Evolutionary conservation across 78 protist species (phyloP).

Genomic region (Isochrysis galbana): DNA sequence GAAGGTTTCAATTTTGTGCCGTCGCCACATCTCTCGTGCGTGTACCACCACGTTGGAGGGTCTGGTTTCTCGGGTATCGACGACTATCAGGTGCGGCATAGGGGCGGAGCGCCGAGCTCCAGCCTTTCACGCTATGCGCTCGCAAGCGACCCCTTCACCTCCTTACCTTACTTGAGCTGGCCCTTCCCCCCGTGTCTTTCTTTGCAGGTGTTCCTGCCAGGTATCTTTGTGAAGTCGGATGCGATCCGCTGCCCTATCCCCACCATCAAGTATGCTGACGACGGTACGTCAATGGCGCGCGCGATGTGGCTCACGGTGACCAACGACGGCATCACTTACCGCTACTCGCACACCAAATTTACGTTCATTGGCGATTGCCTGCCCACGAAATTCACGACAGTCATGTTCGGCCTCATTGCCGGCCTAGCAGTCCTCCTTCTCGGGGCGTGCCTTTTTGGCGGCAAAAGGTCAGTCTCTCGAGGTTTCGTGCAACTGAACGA

Average conservation of each 20-base stretch:
- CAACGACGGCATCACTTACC: not conserved
- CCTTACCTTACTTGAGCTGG: too few relatives aligned
- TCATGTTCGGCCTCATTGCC: not conserved
- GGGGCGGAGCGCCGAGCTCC: too few relatives aligned
- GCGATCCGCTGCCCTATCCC: not conserved
- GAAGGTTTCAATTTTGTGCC: not conserved
- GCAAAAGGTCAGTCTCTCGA: not conserved
- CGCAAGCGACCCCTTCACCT: too few relatives aligned
- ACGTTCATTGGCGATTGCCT: not conserved
- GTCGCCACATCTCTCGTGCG: not conserved
- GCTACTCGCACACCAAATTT: not conserved
- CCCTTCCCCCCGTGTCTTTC: too few relatives aligned
- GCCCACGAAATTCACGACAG: not conserved
- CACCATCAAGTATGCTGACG: not conserved
- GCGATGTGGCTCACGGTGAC: not conserved
- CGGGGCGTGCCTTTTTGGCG: not conserved
- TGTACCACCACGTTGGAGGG: not conserved
- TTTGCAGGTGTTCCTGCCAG: not conserved
- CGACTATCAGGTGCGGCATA: too few relatives aligned
- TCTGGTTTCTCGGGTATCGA: not conserved
- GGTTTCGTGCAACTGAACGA: not conserved
- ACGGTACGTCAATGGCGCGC: not conserved
- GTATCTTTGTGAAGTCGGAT: not conserved
- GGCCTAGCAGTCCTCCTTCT: not conserved
- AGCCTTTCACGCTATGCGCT: too few relatives aligned